A percentile compares a stretch with the other conserved stretches of the same genome.
Evolutionary conservation across 2,329 filamentous ascomycete genomes (phyloP).

Genomic region (Purpureocillium takamizusanense): DNA sequence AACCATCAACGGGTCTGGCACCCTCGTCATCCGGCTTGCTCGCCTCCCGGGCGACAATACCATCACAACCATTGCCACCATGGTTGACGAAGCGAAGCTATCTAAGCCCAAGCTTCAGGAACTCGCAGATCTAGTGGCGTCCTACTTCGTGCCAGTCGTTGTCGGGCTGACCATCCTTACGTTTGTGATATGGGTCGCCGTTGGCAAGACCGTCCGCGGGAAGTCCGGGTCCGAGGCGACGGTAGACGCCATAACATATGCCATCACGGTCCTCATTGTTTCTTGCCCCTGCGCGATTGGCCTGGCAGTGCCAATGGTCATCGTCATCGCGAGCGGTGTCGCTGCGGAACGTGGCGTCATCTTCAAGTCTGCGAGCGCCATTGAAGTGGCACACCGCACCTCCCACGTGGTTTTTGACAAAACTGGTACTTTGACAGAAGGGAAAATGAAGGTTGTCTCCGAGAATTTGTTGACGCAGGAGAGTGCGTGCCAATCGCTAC

Average conservation of each 20-base stretch:
- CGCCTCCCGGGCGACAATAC: conserved; percentile 63
- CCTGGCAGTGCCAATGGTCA: conserved; percentile 66
- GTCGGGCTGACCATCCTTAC: conserved; percentile 47
- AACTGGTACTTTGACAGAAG: conserved; percentile 65
- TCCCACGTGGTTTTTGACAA: conserved; percentile 72
- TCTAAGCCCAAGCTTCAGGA: conserved; percentile 61
- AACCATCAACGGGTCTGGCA: conserved; percentile 56
- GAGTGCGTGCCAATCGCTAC: conserved; percentile 8
- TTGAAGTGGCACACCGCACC: conserved; percentile 52
- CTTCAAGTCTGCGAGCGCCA: conserved; percentile 56
- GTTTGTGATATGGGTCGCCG: conserved; percentile 57
- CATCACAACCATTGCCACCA: conserved; percentile 55
- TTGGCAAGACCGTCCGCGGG: conserved; percentile 35
- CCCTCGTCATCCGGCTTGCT: conserved; percentile 47
- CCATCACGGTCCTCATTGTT: conserved; percentile 63
- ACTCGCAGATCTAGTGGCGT: conserved; percentile 58
- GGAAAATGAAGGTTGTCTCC: conserved; percentile 34
- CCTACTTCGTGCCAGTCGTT: conserved; percentile 61
- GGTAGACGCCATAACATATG: conserved; percentile 57
- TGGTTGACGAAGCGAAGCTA: conserved; percentile 63
- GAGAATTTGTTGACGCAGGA: conserved; percentile 3
- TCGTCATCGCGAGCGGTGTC: conserved; percentile 61
- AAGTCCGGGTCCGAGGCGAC: conserved; percentile 38
- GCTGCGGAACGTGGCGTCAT: conserved; percentile 58
- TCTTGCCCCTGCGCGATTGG: conserved; percentile 75